Evolutionary conservation across 176 grass and related monocot genomes (phyloP).

Genomic region (Carex parvula): DNA sequence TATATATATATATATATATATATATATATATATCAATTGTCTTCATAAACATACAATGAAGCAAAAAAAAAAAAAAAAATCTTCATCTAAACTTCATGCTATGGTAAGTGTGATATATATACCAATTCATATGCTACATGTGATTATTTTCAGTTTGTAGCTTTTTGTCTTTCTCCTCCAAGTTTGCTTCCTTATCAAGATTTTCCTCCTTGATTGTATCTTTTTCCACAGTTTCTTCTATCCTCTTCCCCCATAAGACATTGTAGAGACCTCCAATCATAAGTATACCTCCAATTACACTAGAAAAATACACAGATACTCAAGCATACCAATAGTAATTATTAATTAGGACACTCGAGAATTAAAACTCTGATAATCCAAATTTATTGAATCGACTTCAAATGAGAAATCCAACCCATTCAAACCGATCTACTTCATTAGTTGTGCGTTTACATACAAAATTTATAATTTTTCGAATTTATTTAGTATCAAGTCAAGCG

Average conservation of each 20-base stretch:
- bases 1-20: too few relatives aligned
- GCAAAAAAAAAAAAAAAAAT: too few relatives aligned
- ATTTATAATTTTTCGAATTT: too few relatives aligned
- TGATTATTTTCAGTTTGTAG: background rate
- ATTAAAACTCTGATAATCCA: background rate
- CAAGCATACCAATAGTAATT: background rate
- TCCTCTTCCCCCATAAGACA: slow-evolving; percentile 42
- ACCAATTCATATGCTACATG: background rate
- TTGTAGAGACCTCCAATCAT: slow-evolving; percentile 49
- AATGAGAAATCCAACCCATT: too few relatives aligned
- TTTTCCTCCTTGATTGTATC: background rate
- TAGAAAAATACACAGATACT: background rate
- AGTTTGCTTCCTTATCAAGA: slow-evolving; percentile 3
- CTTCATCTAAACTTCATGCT: too few relatives aligned
- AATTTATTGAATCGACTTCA: too few relatives aligned
- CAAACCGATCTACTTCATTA: too few relatives aligned
- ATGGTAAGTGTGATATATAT: background rate
- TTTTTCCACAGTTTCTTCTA: slow-evolving; percentile 25
- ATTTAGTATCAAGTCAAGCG: too few relatives aligned
- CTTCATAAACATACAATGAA: too few relatives aligned
- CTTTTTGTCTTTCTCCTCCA: background rate
- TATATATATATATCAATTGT: too few relatives aligned
- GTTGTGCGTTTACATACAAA: too few relatives aligned
- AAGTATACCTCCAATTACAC: slow-evolving; percentile 38
- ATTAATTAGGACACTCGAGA: background rate